phyloP scores from a whole-genome alignment of 2,329 filamentous ascomycete genomes.

The Fusarium gaditjirri region DNA sequence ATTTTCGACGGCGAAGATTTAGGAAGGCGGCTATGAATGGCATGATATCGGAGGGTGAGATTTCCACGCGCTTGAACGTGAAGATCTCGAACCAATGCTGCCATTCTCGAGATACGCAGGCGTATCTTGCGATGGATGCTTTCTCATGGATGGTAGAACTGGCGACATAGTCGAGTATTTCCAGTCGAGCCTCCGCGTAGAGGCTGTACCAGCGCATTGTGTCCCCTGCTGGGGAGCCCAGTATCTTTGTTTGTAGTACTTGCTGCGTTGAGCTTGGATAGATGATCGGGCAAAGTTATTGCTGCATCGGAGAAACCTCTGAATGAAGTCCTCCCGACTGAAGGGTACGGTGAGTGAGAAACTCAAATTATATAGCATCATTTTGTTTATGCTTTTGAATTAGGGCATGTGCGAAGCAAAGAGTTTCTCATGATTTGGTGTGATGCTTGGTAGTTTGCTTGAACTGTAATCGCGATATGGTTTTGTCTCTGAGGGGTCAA shows the following conservation, averaged over 20 bases:
- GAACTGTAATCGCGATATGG: neutral
- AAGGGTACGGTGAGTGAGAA: rapidly evolving
- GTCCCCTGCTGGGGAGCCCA: rapidly evolving
- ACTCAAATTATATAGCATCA: rapidly evolving
- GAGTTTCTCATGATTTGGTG: neutral
- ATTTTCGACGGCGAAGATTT: neutral
- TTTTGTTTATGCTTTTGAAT: neutral
- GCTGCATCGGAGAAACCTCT: neutral
- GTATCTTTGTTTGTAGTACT: rapidly evolving
- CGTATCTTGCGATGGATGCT: neutral
- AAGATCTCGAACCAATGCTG: neutral
- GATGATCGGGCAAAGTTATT: too few relatives aligned
- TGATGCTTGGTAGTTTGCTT: rapidly evolving
- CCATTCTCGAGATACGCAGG: neutral
- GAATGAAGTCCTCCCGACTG: rapidly evolving
- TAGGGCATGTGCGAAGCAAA: neutral
- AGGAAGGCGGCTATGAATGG: neutral
- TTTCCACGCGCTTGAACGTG: neutral
- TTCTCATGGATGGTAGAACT: neutral
- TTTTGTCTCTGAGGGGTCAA: neutral
- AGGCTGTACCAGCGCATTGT: neutral
- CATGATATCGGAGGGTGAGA: neutral
- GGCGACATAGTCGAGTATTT: neutral
- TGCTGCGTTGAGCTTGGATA: too few relatives aligned
- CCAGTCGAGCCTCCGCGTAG: neutral